Evolutionary conservation across 2,329 filamentous ascomycete genomes (phyloP).

Genomic region (Hymenoscyphus linearis): DNA sequence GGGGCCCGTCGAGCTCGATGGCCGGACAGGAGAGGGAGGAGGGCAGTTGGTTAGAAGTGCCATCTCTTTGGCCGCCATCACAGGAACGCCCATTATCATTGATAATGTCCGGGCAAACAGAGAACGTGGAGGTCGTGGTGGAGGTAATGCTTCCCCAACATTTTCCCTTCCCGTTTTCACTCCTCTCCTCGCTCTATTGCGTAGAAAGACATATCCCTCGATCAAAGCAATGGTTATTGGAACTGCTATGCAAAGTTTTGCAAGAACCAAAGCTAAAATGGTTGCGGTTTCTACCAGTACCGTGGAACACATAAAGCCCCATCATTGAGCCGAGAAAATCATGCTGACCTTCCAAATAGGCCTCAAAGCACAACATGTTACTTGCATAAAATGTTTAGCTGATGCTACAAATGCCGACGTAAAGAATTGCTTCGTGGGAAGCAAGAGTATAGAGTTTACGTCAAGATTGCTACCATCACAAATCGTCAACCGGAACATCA

Average conservation of each 20-base stretch:
- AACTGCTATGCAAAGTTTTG: not conserved
- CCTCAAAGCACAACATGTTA: constrained; percentile 55
- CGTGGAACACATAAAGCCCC: not conserved
- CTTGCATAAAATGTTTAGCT: constrained; percentile 50
- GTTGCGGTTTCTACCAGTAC: not conserved
- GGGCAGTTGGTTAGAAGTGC: constrained; percentile 56
- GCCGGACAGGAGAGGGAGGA: constrained; percentile 54
- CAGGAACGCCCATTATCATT: constrained; percentile 48
- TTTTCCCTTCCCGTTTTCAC: not conserved
- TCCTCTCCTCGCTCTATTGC: not conserved
- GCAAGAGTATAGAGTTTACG: constrained; percentile 33
- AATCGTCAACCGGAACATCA: constrained; percentile 38
- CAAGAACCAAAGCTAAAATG: not conserved
- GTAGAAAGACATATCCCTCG: not conserved
- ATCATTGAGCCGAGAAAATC: not conserved
- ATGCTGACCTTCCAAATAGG: constrained; percentile 35
- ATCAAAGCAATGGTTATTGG: not conserved
- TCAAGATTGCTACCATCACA: constrained; percentile 26
- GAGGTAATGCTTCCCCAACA: constrained; percentile 13
- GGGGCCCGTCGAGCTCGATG: constrained; percentile 45
- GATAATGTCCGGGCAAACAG: constrained; percentile 52
- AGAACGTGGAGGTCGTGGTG: constrained; percentile 19
- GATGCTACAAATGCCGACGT: constrained; percentile 46
- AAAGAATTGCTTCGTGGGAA: constrained; percentile 46
- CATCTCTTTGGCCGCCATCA: constrained; percentile 50